phyloP scores from a whole-genome alignment of 345 rosid genomes.

The Reutealis trisperma region DNA sequence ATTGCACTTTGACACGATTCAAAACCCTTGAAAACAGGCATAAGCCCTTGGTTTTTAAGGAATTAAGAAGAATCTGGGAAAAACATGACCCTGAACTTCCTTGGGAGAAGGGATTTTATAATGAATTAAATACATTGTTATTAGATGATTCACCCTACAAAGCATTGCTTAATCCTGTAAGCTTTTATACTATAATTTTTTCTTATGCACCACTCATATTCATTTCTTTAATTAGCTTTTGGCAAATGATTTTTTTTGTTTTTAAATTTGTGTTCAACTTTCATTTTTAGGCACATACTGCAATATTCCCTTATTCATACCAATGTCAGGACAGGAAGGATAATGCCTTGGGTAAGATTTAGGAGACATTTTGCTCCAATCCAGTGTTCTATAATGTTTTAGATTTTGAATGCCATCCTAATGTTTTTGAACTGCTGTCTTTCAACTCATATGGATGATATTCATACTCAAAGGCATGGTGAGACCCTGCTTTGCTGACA shows the following conservation, averaged over 20 bases:
- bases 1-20: conserved; percentile 57
- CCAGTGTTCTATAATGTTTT: not conserved
- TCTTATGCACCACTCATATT: not conserved
- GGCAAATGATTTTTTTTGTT: not conserved
- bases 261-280: not conserved
- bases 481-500: no score
- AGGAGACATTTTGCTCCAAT: not conserved
- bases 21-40: conserved; percentile 64
- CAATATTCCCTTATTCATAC: conserved; percentile 75
- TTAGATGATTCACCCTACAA: conserved; percentile 93
- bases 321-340: conserved; percentile 46
- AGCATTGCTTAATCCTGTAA: conserved; percentile 92
- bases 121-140: conserved; percentile 76
- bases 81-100: conserved; percentile 60
- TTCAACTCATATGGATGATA: not conserved
- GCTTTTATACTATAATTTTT: conserved; percentile 23
- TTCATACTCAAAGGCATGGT: no score
- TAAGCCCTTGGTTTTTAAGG: conserved; percentile 74
- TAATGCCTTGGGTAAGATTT: conserved; percentile 59
- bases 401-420: not conserved
- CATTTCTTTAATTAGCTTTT: not conserved
- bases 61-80: conserved; percentile 72
- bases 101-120: conserved; percentile 62
- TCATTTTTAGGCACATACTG: conserved; percentile 58
- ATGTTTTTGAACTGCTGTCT: not conserved